A percentile compares a stretch with the other conserved stretches of the same genome.
Conservation (phyloP, 208 protist species). For the Tritrichomonas foetus region DNA sequence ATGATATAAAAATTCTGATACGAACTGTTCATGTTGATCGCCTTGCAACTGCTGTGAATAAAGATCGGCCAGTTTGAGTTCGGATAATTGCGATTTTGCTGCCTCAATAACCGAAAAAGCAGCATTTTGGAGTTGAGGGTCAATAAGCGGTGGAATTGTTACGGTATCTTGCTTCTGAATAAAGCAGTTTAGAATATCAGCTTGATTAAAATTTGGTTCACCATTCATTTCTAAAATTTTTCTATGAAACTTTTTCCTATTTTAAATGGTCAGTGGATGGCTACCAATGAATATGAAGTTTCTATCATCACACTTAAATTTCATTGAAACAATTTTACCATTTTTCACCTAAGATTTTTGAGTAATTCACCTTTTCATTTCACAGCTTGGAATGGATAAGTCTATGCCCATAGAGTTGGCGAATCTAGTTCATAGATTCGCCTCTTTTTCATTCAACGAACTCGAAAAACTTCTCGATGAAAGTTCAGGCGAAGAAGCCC, state of each 20-base stretch:
- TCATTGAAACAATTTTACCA: too few species aligned
- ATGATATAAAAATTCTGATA: slow-evolving; percentile 3
- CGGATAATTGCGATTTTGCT: neutral
- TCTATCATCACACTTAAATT: too few species aligned
- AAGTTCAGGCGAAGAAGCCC: neutral
- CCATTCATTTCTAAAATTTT: too few species aligned
- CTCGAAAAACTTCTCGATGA: neutral
- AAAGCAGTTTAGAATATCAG: neutral
- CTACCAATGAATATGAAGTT: too few species aligned
- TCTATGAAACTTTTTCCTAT: too few species aligned
- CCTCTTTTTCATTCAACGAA: neutral
- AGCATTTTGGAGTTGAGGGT: slow-evolving; percentile 5
- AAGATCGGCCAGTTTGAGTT: neutral
- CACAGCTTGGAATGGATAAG: neutral
- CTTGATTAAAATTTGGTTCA: too few species aligned
- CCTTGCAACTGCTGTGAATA: neutral
- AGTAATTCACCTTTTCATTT: too few species aligned
- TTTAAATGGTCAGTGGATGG: too few species aligned
- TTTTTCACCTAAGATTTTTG: too few species aligned
- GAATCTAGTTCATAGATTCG: neutral
- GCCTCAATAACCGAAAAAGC: neutral
- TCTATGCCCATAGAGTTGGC: neutral
- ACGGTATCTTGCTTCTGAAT: neutral
- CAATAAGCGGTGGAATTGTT: neutral
- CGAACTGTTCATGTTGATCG: neutral